These are phyloP conservation scores for Aspergillus tubingensis DNA, from an alignment of 2,329 filamentous ascomycete genomes.

Conservation along the genomic window DNA sequence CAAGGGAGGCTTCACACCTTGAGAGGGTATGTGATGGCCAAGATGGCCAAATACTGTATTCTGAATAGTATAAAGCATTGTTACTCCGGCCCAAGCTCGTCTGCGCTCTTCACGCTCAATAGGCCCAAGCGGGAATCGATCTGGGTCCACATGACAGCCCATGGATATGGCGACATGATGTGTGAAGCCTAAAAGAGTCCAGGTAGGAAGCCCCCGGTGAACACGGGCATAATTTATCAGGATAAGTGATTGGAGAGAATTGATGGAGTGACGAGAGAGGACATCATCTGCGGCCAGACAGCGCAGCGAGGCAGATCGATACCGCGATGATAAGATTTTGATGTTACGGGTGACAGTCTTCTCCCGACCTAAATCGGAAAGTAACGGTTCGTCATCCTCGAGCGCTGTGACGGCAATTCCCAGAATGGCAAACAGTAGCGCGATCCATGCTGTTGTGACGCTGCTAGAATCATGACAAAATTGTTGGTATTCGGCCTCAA, in stretches of 20 bases:
- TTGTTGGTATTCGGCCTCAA: conserved; percentile 41
- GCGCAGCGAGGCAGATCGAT: conserved; percentile 40
- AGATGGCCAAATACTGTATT: conserved; percentile 41
- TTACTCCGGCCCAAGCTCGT: conserved; percentile 43
- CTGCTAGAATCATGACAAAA: conserved; percentile 40
- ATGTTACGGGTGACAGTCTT: conserved; percentile 40
- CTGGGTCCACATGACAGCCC: conserved; percentile 46
- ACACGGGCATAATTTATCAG: conserved; percentile 43
- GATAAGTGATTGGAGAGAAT: conserved; percentile 43
- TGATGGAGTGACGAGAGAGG: conserved; percentile 42
- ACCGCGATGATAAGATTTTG: conserved; percentile 38
- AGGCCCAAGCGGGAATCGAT: conserved; percentile 35
- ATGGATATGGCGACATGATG: conserved; percentile 45
- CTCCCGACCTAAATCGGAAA: conserved; percentile 42
- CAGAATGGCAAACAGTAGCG: conserved; percentile 43
- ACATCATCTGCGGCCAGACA: conserved; percentile 44
- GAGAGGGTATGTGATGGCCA: conserved; percentile 29
- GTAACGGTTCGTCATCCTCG: conserved; percentile 38
- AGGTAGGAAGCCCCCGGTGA: conserved; percentile 39
- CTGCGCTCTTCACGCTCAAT: conserved; percentile 44
- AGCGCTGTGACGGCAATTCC: conserved; percentile 41
- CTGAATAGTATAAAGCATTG: conserved; percentile 45
- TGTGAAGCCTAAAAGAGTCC: conserved; percentile 44
- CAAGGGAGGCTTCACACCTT: conserved; percentile 35
- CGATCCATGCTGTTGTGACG: conserved; percentile 42